Evolutionary conservation across 176 grass and related monocot species (phyloP).

Genomic region (Thalia dealbata): DNA sequence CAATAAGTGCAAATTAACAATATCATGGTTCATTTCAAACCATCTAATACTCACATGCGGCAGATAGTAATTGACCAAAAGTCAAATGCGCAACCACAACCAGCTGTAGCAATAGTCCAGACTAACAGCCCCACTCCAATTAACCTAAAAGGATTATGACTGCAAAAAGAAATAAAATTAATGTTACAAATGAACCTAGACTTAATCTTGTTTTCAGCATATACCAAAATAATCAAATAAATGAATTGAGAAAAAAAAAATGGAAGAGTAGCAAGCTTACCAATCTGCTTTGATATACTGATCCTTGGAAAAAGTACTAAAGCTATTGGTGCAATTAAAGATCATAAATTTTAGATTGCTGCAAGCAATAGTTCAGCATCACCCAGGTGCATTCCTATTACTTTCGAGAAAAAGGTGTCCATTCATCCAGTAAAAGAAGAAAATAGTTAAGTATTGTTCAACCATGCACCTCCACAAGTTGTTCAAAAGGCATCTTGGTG

Average conservation of each 20-base stretch:
- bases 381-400: too few relatives aligned
- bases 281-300: too few relatives aligned
- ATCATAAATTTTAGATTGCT: too few relatives aligned
- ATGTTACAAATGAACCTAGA: slow-evolving; percentile 9
- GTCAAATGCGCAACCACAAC: slow-evolving; percentile 83
- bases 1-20: slow-evolving; percentile 13
- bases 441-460: too few relatives aligned
- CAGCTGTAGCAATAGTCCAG: slow-evolving; percentile 97
- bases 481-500: too few relatives aligned
- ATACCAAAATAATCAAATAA: not conserved
- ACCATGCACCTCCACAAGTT: too few relatives aligned
- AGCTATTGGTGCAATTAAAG: too few relatives aligned
- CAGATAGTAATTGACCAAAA: slow-evolving; percentile 98
- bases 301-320: too few relatives aligned
- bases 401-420: too few relatives aligned
- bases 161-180: slow-evolving; percentile 26
- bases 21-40: slow-evolving; percentile 11
- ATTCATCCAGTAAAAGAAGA: too few relatives aligned
- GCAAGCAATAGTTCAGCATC: too few relatives aligned
- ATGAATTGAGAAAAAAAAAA: not conserved
- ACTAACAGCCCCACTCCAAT: slow-evolving; percentile 92
- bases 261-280: not conserved
- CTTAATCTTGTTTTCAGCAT: not conserved
- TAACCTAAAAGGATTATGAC: slow-evolving; percentile 96
- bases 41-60: slow-evolving; percentile 58